phyloP scores from a whole-genome alignment of 1,284 basidiomycete genomes.

The Puccinia hordei region DNA sequence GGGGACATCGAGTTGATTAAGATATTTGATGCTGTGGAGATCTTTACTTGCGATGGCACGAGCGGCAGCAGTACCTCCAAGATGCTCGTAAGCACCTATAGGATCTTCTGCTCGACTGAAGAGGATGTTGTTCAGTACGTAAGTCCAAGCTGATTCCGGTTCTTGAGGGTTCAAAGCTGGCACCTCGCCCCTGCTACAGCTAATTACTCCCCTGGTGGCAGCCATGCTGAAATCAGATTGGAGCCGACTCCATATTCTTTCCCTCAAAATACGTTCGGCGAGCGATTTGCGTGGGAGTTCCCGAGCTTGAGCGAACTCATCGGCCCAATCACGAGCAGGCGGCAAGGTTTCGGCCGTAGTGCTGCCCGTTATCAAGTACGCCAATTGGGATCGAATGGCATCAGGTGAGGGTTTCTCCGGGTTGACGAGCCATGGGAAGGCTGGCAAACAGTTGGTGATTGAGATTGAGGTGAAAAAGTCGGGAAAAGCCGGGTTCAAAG shows the following conservation, averaged over 20 bases:
- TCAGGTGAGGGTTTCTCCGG: slow-evolving; percentile 61
- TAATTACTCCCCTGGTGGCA: slow-evolving; percentile 63
- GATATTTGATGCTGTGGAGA: slow-evolving; percentile 63
- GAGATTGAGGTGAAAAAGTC: slow-evolving; percentile 61
- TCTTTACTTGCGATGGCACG: slow-evolving; percentile 66
- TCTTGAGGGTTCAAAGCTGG: slow-evolving; percentile 66
- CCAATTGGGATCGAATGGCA: slow-evolving; percentile 64
- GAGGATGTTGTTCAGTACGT: slow-evolving; percentile 66
- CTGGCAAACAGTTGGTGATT: slow-evolving; percentile 64
- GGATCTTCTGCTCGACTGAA: slow-evolving; percentile 66
- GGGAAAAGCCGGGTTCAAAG: slow-evolving; percentile 50
- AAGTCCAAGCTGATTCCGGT: slow-evolving; percentile 64
- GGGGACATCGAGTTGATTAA: slow-evolving; percentile 63
- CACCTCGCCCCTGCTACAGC: slow-evolving; percentile 63
- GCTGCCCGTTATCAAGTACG: slow-evolving; percentile 65
- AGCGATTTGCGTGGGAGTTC: slow-evolving; percentile 64
- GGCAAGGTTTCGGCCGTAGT: slow-evolving; percentile 63
- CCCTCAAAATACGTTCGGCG: slow-evolving; percentile 64
- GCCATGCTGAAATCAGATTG: slow-evolving; percentile 65
- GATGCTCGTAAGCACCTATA: slow-evolving; percentile 64
- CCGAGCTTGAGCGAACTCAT: slow-evolving; percentile 65
- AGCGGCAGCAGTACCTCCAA: slow-evolving; percentile 66
- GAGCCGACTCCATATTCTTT: slow-evolving; percentile 64
- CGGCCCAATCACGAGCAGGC: slow-evolving; percentile 66
- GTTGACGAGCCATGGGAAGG: slow-evolving; percentile 64